phyloP scores from a whole-genome alignment of 441 rosid genomes.

The Gossypium trilobum region DNA sequence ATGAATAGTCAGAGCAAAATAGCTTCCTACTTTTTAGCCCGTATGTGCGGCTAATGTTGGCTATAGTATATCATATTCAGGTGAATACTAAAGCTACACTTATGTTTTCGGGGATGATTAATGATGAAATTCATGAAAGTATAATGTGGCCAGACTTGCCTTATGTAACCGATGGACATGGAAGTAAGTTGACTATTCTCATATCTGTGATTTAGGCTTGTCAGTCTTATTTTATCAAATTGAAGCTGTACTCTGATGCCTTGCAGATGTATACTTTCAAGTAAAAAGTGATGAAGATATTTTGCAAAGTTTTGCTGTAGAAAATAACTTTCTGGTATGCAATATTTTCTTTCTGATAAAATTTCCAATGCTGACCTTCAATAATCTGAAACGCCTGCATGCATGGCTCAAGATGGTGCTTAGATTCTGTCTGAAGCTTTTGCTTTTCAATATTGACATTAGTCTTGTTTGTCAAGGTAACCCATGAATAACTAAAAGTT shows the following conservation, averaged over 20 bases:
- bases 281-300: slow-evolving; percentile 77
- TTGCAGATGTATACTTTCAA: slow-evolving; percentile 77
- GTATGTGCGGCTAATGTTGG: slow-evolving; percentile 40
- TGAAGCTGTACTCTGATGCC: slow-evolving; percentile 14
- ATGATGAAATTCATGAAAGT: slow-evolving; percentile 63
- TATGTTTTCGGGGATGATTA: slow-evolving; percentile 51
- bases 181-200: slow-evolving; percentile 48
- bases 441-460: background rate
- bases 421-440: background rate
- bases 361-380: background rate
- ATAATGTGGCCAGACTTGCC: slow-evolving; percentile 83
- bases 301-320: slow-evolving; percentile 56
- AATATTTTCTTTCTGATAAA: slow-evolving; percentile 8
- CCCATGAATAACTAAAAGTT: background rate
- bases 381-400: background rate
- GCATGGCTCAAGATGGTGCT: background rate
- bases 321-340: slow-evolving; percentile 53
- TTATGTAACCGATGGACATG: slow-evolving; percentile 72
- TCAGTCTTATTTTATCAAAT: background rate
- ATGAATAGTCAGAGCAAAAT: background rate
- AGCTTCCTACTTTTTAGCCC: background rate
- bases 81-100: slow-evolving; percentile 74
- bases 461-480: background rate
- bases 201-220: background rate
- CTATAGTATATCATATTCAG: slow-evolving; percentile 61